phyloP scores from a whole-genome alignment of 2,329 filamentous ascomycete species.

The Botrytis galanthina region DNA sequence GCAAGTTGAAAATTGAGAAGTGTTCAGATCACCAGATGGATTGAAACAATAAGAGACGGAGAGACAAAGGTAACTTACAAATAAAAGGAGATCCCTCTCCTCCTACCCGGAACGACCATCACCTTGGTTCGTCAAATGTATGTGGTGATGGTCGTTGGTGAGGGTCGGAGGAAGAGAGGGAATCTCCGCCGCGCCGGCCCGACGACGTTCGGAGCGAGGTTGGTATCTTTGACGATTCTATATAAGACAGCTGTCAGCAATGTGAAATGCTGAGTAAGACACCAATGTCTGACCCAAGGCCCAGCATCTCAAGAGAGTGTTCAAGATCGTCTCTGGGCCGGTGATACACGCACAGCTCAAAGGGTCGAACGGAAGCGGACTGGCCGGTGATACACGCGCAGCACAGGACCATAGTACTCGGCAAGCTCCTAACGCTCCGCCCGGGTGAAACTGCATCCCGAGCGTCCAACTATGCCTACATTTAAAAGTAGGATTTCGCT shows the following conservation, averaged over 20 bases:
- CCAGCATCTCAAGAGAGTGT: neutral
- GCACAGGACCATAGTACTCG: constrained; percentile 1
- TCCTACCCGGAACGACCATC: neutral
- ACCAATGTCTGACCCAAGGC: neutral
- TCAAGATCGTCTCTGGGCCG: neutral
- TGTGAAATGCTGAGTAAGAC: neutral
- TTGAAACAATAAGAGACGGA: no score
- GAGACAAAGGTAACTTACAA: neutral
- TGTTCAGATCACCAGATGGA: neutral
- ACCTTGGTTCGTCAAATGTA: neutral
- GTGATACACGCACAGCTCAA: neutral
- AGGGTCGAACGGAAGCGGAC: neutral
- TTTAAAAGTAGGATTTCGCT: neutral
- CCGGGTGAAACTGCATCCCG: neutral
- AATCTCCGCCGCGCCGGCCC: neutral
- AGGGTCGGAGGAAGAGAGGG: neutral
- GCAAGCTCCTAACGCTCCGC: constrained; percentile 3
- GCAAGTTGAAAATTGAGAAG: neutral
- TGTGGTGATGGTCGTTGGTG: neutral
- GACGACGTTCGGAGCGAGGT: neutral
- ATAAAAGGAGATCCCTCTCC: neutral
- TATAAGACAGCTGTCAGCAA: constrained; percentile 6
- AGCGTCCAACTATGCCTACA: neutral
- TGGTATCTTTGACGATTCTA: neutral
- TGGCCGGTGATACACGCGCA: neutral